A percentile compares a stretch with the other conserved stretches of the same genome.
Evolutionary conservation across 208 protist species (phyloP).

Genomic region (Wallacemonas sp.): DNA sequence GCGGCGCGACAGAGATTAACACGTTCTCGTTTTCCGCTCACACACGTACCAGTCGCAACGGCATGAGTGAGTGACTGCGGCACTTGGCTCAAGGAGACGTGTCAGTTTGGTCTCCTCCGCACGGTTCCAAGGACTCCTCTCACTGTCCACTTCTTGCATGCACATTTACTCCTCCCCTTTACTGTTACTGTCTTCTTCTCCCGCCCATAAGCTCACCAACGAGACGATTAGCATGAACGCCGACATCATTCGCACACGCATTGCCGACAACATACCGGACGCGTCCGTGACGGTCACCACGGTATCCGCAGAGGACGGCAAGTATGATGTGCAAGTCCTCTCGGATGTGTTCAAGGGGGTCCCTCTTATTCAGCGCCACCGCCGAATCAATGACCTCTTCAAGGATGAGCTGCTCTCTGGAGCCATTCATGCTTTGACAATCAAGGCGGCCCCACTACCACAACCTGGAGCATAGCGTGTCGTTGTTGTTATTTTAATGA

Average conservation of each 20-base stretch:
- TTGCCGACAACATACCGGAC: constrained; percentile 25
- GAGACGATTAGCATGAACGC: not conserved
- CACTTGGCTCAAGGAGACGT: too few relatives aligned
- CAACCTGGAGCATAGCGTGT: constrained; percentile 2
- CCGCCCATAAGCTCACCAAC: too few relatives aligned
- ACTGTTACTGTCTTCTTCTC: too few relatives aligned
- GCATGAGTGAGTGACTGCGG: too few relatives aligned
- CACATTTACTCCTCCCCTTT: too few relatives aligned
- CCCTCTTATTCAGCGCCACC: constrained; percentile 64
- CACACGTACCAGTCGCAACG: too few relatives aligned
- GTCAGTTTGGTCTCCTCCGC: too few relatives aligned
- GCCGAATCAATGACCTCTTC: constrained; percentile 75
- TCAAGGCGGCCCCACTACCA: constrained; percentile 48
- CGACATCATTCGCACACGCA: constrained; percentile 31
- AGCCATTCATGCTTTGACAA: constrained; percentile 74
- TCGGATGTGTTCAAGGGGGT: constrained; percentile 53
- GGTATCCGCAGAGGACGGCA: constrained; percentile 51
- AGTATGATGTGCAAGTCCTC: constrained; percentile 67
- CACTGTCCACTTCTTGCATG: too few relatives aligned
- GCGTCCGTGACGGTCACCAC: constrained; percentile 35
- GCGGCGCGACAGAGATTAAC: too few relatives aligned
- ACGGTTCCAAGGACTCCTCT: too few relatives aligned
- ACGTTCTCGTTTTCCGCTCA: too few relatives aligned
- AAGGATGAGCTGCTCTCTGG: constrained; percentile 65
- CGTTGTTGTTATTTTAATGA: not conserved